Evolutionary conservation across 2,329 filamentous ascomycete genomes (phyloP), one percentile per base, ranked within the genome.

Genomic region (Aspergillus spinulosporus): DNA sequence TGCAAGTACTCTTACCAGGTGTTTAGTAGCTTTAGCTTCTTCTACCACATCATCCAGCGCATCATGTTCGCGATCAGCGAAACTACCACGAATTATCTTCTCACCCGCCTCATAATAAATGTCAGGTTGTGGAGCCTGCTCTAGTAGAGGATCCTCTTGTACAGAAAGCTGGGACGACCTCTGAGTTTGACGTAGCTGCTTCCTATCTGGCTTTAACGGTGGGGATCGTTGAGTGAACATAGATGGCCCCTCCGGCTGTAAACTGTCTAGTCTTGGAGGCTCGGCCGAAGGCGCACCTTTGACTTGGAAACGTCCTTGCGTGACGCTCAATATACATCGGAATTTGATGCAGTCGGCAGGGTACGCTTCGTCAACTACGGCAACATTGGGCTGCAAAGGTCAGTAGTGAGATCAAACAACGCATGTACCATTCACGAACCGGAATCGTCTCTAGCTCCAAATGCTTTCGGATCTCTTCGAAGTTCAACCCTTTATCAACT

Each of bases 321-420:
- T 73, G 4, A 82, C 78, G 59, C 89, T 84, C 12, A 90, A 71
- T 0, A 91, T 60, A 1, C 74, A 72, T 4, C 78, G 76, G 59
- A 83, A 85, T 36, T 76, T 74, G 37, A 90, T 80, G 61, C 88
- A 92, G 54, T 92, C 88, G 2, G 87, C 74, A 0, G 87, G 83
- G 64, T 88, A 93, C 0, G 79, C 75, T 48, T 89, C 86, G 56
- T 86, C 88, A 8, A 92, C 86, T 2, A 96, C n/a, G 66, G 63
- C 64, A 12, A 75, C 56, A 6, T 62, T 60, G 7, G 64, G 14
- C 72, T 75, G 14, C 34, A 26, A 39, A 36, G 7, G 50, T 69
- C 34, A 68, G 66, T 48, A 53, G 26, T 37, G 11, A 44, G 21
- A 31, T 5, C 32, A 12, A 39, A n/a, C 9, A 42, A 31, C 3